Percentiles rank a stretch among this genome's conserved stretches.
phyloP scores from a whole-genome alignment of 1,284 basidiomycete genomes.

The Moesziomyces sp. region DNA sequence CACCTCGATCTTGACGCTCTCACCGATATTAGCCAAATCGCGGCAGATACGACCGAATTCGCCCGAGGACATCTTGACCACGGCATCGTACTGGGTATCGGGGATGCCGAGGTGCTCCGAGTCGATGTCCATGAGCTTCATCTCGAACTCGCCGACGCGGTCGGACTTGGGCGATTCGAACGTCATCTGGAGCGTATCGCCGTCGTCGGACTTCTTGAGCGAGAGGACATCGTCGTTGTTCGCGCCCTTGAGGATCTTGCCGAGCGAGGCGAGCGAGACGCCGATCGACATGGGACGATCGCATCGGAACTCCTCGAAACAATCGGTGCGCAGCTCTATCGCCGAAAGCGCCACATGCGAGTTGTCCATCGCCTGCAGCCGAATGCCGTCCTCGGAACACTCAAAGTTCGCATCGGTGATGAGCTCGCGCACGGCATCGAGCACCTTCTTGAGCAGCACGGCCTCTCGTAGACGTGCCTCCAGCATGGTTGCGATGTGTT shows the following conservation, averaged over 20 bases:
- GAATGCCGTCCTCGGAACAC: conserved; percentile 90
- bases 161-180: conserved; percentile 93
- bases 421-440: conserved; percentile 89
- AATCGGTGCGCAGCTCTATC: conserved; percentile 73
- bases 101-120: conserved; percentile 92
- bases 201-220: conserved; percentile 90
- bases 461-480: conserved; percentile 61
- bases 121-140: conserved; percentile 99
- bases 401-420: conserved; percentile 98
- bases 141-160: conserved; percentile 95
- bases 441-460: conserved; percentile 63
- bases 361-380: conserved; percentile 96
- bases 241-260: conserved; percentile 96
- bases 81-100: conserved; percentile 97
- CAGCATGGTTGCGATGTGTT: conserved; percentile 44
- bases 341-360: conserved; percentile 97
- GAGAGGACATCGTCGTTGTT: conserved; percentile 95
- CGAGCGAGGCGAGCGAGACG: conserved; percentile 78
- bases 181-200: conserved; percentile 86
- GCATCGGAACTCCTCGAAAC: conserved; percentile 78
- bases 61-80: conserved; percentile 84
- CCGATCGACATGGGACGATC: conserved; percentile 87
- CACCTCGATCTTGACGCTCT: conserved; percentile 94
- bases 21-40: conserved; percentile 90
- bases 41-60: conserved; percentile 94